Base-by-base conservation (phyloP, 192 early-diverging fungal species). In the Backusella mclennaniae region DNA sequence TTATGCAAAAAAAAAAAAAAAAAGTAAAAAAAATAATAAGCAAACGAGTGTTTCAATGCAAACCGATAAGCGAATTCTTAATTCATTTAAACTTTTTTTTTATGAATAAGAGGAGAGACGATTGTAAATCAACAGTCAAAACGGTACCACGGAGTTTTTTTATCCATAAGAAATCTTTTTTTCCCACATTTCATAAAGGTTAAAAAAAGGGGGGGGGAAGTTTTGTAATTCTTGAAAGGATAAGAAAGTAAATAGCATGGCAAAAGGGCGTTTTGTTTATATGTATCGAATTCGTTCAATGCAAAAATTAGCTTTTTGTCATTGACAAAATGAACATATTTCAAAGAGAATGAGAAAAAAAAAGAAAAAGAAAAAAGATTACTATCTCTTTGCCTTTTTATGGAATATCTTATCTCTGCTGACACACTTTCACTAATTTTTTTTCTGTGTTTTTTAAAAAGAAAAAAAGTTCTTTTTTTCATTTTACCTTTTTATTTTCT, bases 391-490 rank as follows among this genome's bases (percentile, higher is more conserved):
- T 59, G 21, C 23, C 53, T 21, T 59, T 59, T 11, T 59, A 59
- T 59, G 53, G 53, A 59, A 59, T 59, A 59, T 59, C 56, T 63
- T 63, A 63, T 63, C 56, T 63, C 56, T 63, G 56, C 23, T 63
- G 56, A 63, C 56, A 63, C 56, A 63, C 56, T 63, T 63, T 63
- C 56, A 63, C 56, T 63, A 59, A 21, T 29, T 26, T 63, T 63
- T 63, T 59, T 59, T 59, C 8, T 59, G 11, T 52, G 31, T 33
- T 23, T 53, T 53, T 52, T 56, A 11, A 63, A 63, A 63, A 63
- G 26, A 63, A 59, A 59, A 59, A 21, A 44, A 44, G 42, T 44
- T 44, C 46, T 59, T 12, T 26, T 11, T 21, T 59, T 59, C 6
- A 9, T 21, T 53, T 53, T 53, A 53, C 52, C 53, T 56, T 56